phyloP scores from a whole-genome alignment of 1,139 yeast species.

The Geotrichum carabidarum region DNA sequence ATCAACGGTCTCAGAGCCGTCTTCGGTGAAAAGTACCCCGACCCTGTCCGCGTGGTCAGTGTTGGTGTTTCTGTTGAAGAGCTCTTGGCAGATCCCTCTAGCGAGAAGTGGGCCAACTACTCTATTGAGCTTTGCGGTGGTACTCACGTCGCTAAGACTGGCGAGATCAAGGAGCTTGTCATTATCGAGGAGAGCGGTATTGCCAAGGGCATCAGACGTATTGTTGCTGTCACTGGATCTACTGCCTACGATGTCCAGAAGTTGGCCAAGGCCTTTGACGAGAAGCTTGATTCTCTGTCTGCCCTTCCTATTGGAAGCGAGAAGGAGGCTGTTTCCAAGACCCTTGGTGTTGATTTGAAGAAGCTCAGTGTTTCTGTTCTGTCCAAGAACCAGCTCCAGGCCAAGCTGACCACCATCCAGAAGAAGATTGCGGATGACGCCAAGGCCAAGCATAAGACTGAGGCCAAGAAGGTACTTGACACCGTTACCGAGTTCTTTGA shows the following conservation, averaged over 20 bases:
- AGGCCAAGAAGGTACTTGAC: constrained; percentile 73
- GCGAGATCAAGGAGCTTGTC: constrained; percentile 87
- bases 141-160: constrained; percentile 88
- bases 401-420: constrained; percentile 70
- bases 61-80: constrained; percentile 89
- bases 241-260: constrained; percentile 89
- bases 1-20: constrained; percentile 92
- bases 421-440: constrained; percentile 82
- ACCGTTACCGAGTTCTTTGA: constrained; percentile 67
- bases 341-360: constrained; percentile 76
- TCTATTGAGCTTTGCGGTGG: constrained; percentile 99
- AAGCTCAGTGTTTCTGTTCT: constrained; percentile 77
- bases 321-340: constrained; percentile 73
- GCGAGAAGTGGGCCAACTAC: constrained; percentile 64
- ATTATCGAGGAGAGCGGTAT: constrained; percentile 93
- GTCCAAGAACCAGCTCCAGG: constrained; percentile 69
- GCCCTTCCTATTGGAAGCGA: constrained; percentile 60
- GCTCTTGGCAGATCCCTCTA: constrained; percentile 62
- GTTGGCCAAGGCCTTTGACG: constrained; percentile 65
- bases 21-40: constrained; percentile 97
- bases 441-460: constrained; percentile 83
- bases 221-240: constrained; percentile 91
- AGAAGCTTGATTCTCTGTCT: constrained; percentile 54
- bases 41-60: constrained; percentile 96
- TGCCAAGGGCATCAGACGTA: constrained; percentile 97